phyloP scores from a whole-genome alignment of 192 early-diverging fungal genomes.

The Backusella psychrophila region DNA sequence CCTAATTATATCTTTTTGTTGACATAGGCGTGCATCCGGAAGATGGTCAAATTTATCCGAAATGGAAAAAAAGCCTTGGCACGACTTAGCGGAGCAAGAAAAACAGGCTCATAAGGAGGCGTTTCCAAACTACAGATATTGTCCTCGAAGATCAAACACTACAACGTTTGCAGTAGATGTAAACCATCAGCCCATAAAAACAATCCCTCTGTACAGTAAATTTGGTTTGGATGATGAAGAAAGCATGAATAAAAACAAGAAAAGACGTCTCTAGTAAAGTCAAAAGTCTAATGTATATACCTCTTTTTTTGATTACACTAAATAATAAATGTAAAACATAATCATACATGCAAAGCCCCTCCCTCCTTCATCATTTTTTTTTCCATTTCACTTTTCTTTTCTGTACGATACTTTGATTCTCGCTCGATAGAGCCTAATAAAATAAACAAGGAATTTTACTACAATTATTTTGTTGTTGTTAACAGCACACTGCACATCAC shows the following conservation, averaged over 20 bases:
- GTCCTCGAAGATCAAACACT: constrained; percentile 12
- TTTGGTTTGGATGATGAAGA: neutral
- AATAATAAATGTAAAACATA: neutral
- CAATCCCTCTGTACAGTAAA: neutral
- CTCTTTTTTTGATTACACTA: neutral
- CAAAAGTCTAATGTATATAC: neutral
- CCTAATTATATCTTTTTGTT: neutral
- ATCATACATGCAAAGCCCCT: neutral
- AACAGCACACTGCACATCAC: neutral
- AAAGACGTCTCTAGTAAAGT: neutral
- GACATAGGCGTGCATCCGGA: constrained; percentile 24
- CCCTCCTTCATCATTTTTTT: neutral
- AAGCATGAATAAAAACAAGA: neutral
- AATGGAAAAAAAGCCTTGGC: constrained; percentile 31
- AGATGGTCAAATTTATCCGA: constrained; percentile 24
- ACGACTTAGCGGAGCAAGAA: constrained; percentile 28
- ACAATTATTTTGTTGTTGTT: neutral
- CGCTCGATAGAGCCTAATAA: neutral
- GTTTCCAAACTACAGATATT: constrained; percentile 29
- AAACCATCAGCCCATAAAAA: neutral
- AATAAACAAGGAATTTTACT: neutral
- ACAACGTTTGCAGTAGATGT: neutral
- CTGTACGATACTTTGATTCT: neutral
- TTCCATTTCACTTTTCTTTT: neutral
- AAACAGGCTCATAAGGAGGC: constrained; percentile 32